These are phyloP conservation scores for Cladorrhinum sp. DNA, from an alignment of 2,329 filamentous ascomycete species.

Conservation along the genomic window DNA sequence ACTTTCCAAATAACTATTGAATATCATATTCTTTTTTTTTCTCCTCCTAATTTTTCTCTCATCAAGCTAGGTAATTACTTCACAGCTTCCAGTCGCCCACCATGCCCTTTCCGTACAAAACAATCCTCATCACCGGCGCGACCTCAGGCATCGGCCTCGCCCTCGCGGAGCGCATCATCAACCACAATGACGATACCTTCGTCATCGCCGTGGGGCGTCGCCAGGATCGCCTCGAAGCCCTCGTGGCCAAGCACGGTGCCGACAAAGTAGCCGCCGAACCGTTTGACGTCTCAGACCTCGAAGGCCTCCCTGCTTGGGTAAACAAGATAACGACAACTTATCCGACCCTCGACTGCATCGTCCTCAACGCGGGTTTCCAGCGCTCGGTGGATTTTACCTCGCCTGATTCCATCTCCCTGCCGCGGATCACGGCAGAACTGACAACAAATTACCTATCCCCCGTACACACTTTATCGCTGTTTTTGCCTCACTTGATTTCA, in stretches of 20 bases:
- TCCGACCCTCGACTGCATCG: constrained; percentile 52
- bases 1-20: no score
- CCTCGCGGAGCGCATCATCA: constrained; percentile 42
- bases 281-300: constrained; percentile 48
- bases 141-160: constrained; percentile 53
- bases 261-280: constrained; percentile 39
- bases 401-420: constrained; percentile 37
- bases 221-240: constrained; percentile 48
- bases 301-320: constrained; percentile 42
- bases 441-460: constrained; percentile 27
- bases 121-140: constrained; percentile 53
- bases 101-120: constrained; percentile 55
- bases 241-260: constrained; percentile 46
- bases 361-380: constrained; percentile 59
- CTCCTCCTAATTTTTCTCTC: no score
- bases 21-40: no score
- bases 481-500: constrained; percentile 31
- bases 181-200: constrained; percentile 40
- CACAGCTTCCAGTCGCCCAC: not conserved
- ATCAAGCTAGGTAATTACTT: no score
- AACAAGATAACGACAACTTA: constrained; percentile 38
- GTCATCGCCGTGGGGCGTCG: constrained; percentile 57
- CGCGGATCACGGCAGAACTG: constrained; percentile 32
- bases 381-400: constrained; percentile 44
- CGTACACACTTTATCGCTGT: constrained; percentile 20